phyloP scores from a whole-genome alignment of 2,329 filamentous ascomycete genomes.

The Malbranchea cinnamomea region DNA sequence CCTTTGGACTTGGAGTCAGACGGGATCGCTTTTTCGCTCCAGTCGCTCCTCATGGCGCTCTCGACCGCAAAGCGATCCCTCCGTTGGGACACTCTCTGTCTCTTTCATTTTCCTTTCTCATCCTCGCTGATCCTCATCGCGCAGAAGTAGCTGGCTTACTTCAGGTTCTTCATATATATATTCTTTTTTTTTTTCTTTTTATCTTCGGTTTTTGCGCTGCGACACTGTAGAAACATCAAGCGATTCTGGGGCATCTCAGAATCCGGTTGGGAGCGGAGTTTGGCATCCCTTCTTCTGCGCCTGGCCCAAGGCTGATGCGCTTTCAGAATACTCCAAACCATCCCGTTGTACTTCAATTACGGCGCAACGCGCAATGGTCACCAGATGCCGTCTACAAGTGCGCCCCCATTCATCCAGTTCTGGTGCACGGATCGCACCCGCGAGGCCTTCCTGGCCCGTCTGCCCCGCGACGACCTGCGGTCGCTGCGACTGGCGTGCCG shows the following conservation, averaged over 20 bases:
- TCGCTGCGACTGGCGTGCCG: constrained; percentile 23
- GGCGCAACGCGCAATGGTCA: background rate
- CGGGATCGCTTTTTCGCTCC: background rate
- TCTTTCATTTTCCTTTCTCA: too few relatives aligned
- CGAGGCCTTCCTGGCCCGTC: constrained; percentile 17
- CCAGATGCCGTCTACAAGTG: constrained; percentile 1
- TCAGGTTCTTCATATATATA: too few relatives aligned
- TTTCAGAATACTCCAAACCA: background rate
- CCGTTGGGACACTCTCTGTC: too few relatives aligned
- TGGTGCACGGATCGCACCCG: constrained; percentile 23
- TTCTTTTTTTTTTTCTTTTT: too few relatives aligned
- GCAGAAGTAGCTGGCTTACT: too few relatives aligned
- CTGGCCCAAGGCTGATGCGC: background rate
- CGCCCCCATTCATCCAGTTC: constrained; percentile 18
- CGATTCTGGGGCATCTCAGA: too few relatives aligned
- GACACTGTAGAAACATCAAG: too few relatives aligned
- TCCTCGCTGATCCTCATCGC: too few relatives aligned
- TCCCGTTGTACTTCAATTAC: background rate
- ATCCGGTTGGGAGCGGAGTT: too few relatives aligned
- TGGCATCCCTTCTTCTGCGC: background rate
- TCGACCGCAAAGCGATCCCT: too few relatives aligned
- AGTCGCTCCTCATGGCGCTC: too few relatives aligned
- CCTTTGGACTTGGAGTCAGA: background rate
- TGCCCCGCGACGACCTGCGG: constrained; percentile 20
- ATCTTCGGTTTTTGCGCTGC: too few relatives aligned